Conservation (phyloP, 2,329 filamentous ascomycete genomes). For the Torrubiellomyces zombiae region DNA sequence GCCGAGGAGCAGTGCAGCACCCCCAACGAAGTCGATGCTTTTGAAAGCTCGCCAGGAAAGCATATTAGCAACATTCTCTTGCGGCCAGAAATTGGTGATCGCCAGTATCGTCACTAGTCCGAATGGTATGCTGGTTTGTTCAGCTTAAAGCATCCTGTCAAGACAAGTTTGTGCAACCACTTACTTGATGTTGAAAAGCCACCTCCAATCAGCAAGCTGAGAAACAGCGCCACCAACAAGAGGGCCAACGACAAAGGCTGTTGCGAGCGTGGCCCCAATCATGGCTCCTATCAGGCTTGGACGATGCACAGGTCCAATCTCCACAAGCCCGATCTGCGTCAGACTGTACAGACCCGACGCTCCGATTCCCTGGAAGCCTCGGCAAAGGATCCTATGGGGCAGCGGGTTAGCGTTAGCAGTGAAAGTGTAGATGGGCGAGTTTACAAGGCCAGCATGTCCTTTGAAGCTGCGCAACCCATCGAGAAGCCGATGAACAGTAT, state of each 20-base stretch:
- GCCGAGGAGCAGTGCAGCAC: slow-evolving; percentile 30
- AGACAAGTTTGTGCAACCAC: slow-evolving; percentile 5
- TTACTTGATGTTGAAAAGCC: slow-evolving; percentile 47
- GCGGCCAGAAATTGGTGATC: slow-evolving; percentile 30
- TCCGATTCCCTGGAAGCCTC: slow-evolving; percentile 42
- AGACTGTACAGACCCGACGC: slow-evolving; percentile 45
- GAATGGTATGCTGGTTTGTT: slow-evolving; percentile 27
- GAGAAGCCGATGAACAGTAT: slow-evolving; percentile 38
- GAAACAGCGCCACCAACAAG: slow-evolving; percentile 40
- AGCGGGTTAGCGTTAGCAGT: too few relatives aligned
- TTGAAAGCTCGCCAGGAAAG: slow-evolving; percentile 25
- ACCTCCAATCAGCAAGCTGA: slow-evolving; percentile 36
- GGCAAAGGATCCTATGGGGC: slow-evolving; percentile 36
- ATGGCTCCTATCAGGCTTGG: slow-evolving; percentile 37
- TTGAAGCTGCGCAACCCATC: slow-evolving; percentile 32
- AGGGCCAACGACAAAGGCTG: slow-evolving; percentile 41
- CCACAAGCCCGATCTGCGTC: slow-evolving; percentile 38
- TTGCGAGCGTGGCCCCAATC: slow-evolving; percentile 36
- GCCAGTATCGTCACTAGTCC: slow-evolving; percentile 27
- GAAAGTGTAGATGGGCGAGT: slow-evolving; percentile 9
- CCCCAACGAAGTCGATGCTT: slow-evolving; percentile 36
- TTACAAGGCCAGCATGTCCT: slow-evolving; percentile 34
- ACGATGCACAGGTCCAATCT: slow-evolving; percentile 34
- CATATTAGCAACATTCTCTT: slow-evolving; percentile 16
- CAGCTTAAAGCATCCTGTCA: slow-evolving; percentile 2